Conservation (phyloP, 768 basidiomycete species). For the Boletus subparvulus region DNA sequence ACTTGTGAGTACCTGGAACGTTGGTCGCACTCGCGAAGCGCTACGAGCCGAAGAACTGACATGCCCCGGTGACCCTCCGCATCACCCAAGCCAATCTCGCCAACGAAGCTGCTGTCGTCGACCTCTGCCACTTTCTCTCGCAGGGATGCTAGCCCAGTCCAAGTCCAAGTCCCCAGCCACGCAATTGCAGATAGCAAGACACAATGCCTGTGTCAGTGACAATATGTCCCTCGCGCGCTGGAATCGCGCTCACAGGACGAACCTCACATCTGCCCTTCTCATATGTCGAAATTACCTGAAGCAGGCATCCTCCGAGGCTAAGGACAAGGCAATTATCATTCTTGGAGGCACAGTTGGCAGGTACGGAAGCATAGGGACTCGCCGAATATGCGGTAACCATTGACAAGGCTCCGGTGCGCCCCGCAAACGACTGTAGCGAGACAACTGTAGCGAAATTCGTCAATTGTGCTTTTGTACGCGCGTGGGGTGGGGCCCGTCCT, state of each 20-base stretch:
- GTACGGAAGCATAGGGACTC: slow-evolving; percentile 61
- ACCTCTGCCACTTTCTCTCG: slow-evolving; percentile 36
- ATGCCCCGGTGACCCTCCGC: slow-evolving; percentile 30
- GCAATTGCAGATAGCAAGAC: slow-evolving; percentile 44
- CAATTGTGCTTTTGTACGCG: not conserved
- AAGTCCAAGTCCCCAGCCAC: slow-evolving; percentile 63
- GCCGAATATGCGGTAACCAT: slow-evolving; percentile 58
- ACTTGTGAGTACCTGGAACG: too few species aligned
- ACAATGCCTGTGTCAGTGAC: slow-evolving; percentile 40
- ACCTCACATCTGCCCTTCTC: slow-evolving; percentile 65
- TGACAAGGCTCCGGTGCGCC: slow-evolving; percentile 52
- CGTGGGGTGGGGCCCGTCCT: not conserved
- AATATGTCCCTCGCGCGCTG: slow-evolving; percentile 61
- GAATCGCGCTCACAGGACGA: slow-evolving; percentile 56
- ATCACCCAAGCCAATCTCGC: slow-evolving; percentile 46
- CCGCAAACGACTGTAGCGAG: not conserved
- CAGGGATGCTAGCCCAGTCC: slow-evolving; percentile 41
- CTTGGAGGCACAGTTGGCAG: slow-evolving; percentile 69
- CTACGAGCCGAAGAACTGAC: not conserved
- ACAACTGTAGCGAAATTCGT: not conserved
- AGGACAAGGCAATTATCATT: slow-evolving; percentile 54
- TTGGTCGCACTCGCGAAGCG: too few species aligned
- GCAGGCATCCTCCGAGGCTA: slow-evolving; percentile 30
- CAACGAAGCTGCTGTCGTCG: slow-evolving; percentile 48
- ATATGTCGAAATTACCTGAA: slow-evolving; percentile 50